Percentiles rank a stretch among this genome's conserved stretches.
phyloP scores from a whole-genome alignment of 345 rosid species.

The Cardiospermum halicacabum region DNA sequence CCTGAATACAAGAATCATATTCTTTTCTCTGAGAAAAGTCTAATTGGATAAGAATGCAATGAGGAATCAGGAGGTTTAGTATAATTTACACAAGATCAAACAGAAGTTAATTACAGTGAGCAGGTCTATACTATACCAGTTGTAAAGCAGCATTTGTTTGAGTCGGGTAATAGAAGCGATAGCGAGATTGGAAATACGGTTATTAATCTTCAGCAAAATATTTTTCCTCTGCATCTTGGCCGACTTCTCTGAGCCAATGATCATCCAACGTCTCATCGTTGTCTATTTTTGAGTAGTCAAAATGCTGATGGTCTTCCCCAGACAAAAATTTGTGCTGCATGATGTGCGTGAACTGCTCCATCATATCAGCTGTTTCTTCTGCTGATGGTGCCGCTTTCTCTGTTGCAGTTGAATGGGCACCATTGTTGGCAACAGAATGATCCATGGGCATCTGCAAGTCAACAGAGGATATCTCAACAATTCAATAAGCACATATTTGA shows the following conservation, averaged over 20 bases:
- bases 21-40: neutral
- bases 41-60: neutral
- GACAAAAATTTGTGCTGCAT: constrained; percentile 91
- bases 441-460: constrained; percentile 18
- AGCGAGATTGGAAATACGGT: neutral
- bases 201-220: constrained; percentile 63
- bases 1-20: neutral
- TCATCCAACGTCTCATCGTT: constrained; percentile 82
- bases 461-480: neutral
- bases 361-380: constrained; percentile 72
- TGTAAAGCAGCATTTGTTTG: neutral
- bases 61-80: neutral
- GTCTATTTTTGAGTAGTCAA: constrained; percentile 88
- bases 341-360: constrained; percentile 72
- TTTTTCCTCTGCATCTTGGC: constrained; percentile 82
- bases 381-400: constrained; percentile 31
- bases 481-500: neutral
- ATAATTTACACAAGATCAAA: constrained; percentile 3
- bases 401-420: constrained; percentile 11
- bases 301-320: constrained; percentile 79
- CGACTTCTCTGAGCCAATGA: constrained; percentile 83
- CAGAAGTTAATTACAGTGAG: constrained; percentile 5
- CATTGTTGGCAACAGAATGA: constrained; percentile 4
- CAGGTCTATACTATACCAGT: neutral
- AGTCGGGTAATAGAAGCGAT: neutral